Evolutionary conservation across 257 asterid species (phyloP).

Genomic region (Penstemon eatonii): DNA sequence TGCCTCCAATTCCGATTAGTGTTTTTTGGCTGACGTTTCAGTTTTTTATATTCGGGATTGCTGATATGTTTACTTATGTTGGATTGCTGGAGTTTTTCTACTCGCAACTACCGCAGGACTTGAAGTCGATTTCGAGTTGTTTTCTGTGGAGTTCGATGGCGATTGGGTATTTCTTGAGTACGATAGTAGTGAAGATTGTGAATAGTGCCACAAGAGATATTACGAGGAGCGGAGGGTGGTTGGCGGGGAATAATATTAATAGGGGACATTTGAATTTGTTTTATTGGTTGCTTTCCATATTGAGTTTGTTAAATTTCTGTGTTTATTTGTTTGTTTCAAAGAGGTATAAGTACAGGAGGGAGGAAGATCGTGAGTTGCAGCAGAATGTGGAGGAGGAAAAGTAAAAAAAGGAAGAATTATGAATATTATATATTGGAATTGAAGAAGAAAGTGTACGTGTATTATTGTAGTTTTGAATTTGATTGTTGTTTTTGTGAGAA

Average conservation of each 20-base stretch:
- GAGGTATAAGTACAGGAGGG: conserved; percentile 64
- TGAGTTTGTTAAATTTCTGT: conserved; percentile 55
- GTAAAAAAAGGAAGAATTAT: too few relatives aligned
- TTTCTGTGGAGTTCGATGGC: conserved; percentile 80
- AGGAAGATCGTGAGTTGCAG: conserved; percentile 27
- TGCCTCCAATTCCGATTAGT: conserved; percentile 69
- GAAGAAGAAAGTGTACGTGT: too few relatives aligned
- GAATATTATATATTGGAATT: too few relatives aligned
- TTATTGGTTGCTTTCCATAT: conserved; percentile 52
- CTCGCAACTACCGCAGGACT: conserved; percentile 58
- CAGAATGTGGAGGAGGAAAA: conserved; percentile 11
- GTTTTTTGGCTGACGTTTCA: conserved; percentile 81
- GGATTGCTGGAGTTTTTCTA: conserved; percentile 80
- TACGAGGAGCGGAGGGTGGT: conserved; percentile 66
- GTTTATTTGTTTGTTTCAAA: conserved; percentile 54
- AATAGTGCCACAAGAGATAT: conserved; percentile 47
- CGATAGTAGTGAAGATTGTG: conserved; percentile 64
- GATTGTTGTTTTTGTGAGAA: too few relatives aligned
- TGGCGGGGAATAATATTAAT: conserved; percentile 69
- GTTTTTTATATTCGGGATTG: conserved; percentile 77
- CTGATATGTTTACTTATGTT: conserved; percentile 76
- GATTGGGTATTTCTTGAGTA: conserved; percentile 63
- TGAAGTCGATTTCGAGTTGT: conserved; percentile 69
- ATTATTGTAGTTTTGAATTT: too few relatives aligned
- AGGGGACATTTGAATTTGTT: conserved; percentile 63